Conservation (phyloP, 495 filamentous ascomycete species). For the Bacidia gigantensis region DNA sequence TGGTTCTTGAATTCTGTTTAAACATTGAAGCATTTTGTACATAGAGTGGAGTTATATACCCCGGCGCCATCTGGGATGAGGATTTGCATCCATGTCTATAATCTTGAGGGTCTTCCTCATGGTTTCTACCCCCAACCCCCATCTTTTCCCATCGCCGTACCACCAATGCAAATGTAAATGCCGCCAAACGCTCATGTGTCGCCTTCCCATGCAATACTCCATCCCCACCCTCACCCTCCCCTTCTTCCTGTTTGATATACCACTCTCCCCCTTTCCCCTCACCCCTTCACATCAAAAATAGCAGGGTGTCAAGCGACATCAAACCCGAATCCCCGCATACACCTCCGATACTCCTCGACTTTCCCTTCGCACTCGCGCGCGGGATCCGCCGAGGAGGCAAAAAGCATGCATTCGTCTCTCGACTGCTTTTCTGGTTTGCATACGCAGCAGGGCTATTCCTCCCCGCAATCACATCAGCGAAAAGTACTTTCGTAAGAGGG, state of each 20-base stretch:
- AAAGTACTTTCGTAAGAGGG: not conserved
- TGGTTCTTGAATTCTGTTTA: not conserved
- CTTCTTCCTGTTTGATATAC: not conserved
- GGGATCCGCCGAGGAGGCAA: conserved; percentile 66
- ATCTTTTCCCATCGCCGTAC: not conserved
- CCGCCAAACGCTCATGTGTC: no score
- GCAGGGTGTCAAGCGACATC: conserved; percentile 38
- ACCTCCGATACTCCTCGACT: conserved; percentile 75
- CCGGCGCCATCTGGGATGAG: not conserved
- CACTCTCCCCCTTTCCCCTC: not conserved
- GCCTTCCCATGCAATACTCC: no score
- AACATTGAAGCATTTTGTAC: not conserved
- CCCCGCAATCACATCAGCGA: not conserved
- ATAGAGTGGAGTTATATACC: not conserved
- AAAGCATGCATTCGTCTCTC: conserved; percentile 98
- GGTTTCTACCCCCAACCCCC: not conserved
- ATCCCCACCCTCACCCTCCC: not conserved
- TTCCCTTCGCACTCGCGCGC: conserved; percentile 64
- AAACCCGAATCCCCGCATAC: conserved; percentile 92
- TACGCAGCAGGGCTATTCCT: conserved; percentile 75
- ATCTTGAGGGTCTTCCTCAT: not conserved
- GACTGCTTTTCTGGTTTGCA: conserved; percentile 87
- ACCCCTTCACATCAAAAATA: not conserved
- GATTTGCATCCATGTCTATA: not conserved
- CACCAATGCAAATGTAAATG: no score